phyloP scores from a whole-genome alignment of 1,139 yeast species.

The Kurtzmaniella quercitrusa region DNA sequence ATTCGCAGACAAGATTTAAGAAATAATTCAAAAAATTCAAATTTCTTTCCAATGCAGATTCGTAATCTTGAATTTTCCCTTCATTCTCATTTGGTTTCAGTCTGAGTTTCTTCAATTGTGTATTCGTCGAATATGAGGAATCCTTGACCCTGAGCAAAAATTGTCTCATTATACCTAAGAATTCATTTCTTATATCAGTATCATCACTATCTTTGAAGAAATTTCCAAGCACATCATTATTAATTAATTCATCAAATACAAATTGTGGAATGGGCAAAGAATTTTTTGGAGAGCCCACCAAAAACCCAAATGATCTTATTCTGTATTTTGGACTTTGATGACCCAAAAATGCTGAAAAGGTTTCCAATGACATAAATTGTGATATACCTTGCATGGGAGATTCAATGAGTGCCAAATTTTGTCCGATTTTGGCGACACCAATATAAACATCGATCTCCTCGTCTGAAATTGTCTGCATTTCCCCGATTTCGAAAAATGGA shows the following conservation, averaged over 20 bases:
- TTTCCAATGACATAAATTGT: not conserved
- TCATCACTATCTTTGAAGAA: conserved; percentile 57
- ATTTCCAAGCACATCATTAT: conserved; percentile 34
- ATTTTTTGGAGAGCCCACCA: conserved; percentile 59
- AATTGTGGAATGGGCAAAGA: conserved; percentile 50
- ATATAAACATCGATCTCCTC: conserved; percentile 41
- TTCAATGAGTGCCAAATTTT: conserved; percentile 48
- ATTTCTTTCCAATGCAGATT: conserved; percentile 13
- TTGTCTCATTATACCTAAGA: conserved; percentile 55
- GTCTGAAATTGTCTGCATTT: conserved; percentile 24
- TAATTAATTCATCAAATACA: conserved; percentile 39
- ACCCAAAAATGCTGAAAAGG: conserved; percentile 32
- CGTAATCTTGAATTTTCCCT: conserved; percentile 11
- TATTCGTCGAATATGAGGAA: conserved; percentile 53
- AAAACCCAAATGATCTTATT: conserved; percentile 54
- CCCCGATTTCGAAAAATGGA: conserved; percentile 24
- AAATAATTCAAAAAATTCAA: conserved; percentile 43
- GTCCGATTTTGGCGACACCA: conserved; percentile 62
- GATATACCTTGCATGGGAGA: conserved; percentile 30
- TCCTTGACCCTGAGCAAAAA: conserved; percentile 64
- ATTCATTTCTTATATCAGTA: conserved; percentile 63
- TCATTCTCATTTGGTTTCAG: conserved; percentile 30
- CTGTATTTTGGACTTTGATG: conserved; percentile 46
- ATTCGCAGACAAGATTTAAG: conserved; percentile 32
- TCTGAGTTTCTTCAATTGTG: conserved; percentile 41